Percentiles rank a stretch among this genome's conserved stretches.
phyloP scores from a whole-genome alignment of 2,329 filamentous ascomycete species.

The Fusarium citri region DNA sequence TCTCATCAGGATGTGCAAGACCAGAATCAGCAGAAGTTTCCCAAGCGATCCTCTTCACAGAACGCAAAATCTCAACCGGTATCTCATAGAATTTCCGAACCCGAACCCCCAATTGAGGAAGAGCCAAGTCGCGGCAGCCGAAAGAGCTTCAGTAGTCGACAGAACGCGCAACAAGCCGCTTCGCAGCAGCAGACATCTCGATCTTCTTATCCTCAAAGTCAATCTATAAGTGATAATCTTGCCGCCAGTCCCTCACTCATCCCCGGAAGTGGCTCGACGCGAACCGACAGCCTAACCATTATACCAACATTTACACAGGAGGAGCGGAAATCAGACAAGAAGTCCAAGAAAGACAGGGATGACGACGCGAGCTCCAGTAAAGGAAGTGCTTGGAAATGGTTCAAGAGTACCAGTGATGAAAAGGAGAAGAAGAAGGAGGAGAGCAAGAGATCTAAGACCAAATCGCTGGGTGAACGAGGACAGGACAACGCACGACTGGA shows the following conservation, averaged over 20 bases:
- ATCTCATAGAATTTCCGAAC: slow-evolving; percentile 46
- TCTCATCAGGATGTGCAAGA: slow-evolving; percentile 56
- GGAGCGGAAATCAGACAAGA: slow-evolving; percentile 80
- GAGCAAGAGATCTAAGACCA: slow-evolving; percentile 75
- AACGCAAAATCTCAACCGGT: slow-evolving; percentile 58
- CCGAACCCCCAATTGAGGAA: slow-evolving; percentile 49
- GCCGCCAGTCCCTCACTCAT: slow-evolving; percentile 68
- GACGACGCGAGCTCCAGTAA: slow-evolving; percentile 69
- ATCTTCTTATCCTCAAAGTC: slow-evolving; percentile 44
- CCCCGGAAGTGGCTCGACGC: slow-evolving; percentile 72
- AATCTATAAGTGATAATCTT: slow-evolving; percentile 47
- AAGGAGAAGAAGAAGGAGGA: slow-evolving; percentile 71
- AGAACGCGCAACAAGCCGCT: slow-evolving; percentile 34
- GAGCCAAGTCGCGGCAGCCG: slow-evolving; percentile 60
- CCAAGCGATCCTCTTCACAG: slow-evolving; percentile 68
- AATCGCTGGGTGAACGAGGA: slow-evolving; percentile 64
- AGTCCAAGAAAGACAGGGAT: slow-evolving; percentile 78
- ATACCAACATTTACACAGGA: slow-evolving; percentile 78
- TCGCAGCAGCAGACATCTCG: slow-evolving; percentile 47
- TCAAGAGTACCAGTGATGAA: slow-evolving; percentile 80
- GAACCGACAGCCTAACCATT: slow-evolving; percentile 82
- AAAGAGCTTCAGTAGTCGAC: slow-evolving; percentile 33
- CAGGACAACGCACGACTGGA: slow-evolving; percentile 88
- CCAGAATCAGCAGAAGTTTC: slow-evolving; percentile 53
- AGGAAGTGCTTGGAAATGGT: slow-evolving; percentile 76